Evolutionary conservation across 1,284 basidiomycete genomes (phyloP).

Genomic region (Tylopilus sp.): DNA sequence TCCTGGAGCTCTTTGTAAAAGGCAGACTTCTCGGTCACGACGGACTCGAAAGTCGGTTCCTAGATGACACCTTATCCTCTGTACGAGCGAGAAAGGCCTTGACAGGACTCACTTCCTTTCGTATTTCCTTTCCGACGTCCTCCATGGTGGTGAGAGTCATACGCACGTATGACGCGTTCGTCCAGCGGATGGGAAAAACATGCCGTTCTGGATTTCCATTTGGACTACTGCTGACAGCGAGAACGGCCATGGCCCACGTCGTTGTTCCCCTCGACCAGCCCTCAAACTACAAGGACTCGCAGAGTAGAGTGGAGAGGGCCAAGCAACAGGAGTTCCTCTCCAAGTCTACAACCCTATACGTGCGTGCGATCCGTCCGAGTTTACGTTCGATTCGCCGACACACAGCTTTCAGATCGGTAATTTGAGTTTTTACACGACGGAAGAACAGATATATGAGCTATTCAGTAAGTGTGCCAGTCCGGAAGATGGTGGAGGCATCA

Average conservation of each 20-base stretch:
- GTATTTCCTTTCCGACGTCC: conserved; percentile 78
- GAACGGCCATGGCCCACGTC: conserved; percentile 75
- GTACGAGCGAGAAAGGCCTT: neutral
- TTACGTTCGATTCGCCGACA: neutral
- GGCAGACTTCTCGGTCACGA: conserved; percentile 83
- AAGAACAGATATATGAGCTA: conserved; percentile 98
- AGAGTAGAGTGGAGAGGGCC: conserved; percentile 67
- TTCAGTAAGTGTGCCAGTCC: conserved; percentile 89
- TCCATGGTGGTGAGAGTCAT: conserved; percentile 49
- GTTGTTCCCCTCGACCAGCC: conserved; percentile 83
- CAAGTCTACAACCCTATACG: conserved; percentile 75
- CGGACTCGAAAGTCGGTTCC: conserved; percentile 88
- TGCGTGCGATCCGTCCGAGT: conserved; percentile 35
- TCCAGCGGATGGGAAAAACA: conserved; percentile 23
- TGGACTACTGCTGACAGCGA: conserved; percentile 1
- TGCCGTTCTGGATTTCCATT: conserved; percentile 20
- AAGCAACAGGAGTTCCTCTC: conserved; percentile 65
- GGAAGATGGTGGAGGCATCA: conserved; percentile 91
- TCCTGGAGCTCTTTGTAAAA: conserved; percentile 83
- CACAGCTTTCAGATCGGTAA: conserved; percentile 74
- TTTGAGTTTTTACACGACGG: conserved; percentile 95
- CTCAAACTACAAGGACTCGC: conserved; percentile 92
- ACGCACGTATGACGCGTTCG: conserved; percentile 34
- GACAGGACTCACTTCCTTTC: conserved; percentile 62
- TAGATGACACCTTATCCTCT: conserved; percentile 30